Conservation (phyloP, 306 rosid species). For the Senna siamea region DNA sequence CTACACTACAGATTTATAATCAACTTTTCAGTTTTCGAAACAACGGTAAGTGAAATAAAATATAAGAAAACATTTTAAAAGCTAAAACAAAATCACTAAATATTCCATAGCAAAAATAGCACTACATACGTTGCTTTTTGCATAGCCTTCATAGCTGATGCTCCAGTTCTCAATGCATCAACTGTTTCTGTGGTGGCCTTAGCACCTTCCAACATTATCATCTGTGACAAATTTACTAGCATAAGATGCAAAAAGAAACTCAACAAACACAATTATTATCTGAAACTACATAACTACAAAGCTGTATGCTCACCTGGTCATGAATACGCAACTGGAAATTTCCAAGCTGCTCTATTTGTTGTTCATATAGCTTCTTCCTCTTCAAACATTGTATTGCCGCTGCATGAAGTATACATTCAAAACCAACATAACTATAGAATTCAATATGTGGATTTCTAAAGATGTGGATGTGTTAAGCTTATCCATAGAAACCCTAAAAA, state of each 20-base stretch:
- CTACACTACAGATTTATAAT: conserved; percentile 5
- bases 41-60: conserved; percentile 12
- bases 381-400: conserved; percentile 98
- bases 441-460: conserved; percentile 3
- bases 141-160: conserved; percentile 98
- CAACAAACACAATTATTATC: background rate
- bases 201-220: conserved; percentile 98
- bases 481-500: conserved; percentile 10
- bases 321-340: conserved; percentile 97
- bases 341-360: conserved; percentile 97
- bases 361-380: conserved; percentile 93
- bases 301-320: conserved; percentile 73
- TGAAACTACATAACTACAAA: conserved; percentile 1
- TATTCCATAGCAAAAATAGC: background rate
- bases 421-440: conserved; percentile 9
- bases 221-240: conserved; percentile 54
- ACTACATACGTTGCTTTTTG: conserved; percentile 83
- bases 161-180: conserved; percentile 97
- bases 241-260: conserved; percentile 21
- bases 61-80: background rate
- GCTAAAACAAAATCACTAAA: conserved; percentile 18
- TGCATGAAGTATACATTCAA: conserved; percentile 42
- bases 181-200: conserved; percentile 99
- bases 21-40: conserved; percentile 8
- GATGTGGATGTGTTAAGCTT: background rate